phyloP scores from a whole-genome alignment of 1,139 yeast genomes.

The Suhomyces maxii region DNA sequence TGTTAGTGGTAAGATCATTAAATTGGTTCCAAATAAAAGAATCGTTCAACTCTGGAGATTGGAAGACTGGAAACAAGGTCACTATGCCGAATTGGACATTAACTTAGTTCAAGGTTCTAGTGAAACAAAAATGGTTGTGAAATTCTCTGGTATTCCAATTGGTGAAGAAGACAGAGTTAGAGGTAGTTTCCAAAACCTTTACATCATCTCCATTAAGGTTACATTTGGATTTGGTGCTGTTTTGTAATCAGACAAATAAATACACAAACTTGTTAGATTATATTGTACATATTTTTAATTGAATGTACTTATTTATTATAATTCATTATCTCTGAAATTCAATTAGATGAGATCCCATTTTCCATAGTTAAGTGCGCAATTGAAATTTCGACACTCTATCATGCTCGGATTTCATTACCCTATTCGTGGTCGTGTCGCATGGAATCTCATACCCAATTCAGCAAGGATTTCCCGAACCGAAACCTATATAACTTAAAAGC shows the following conservation, averaged over 20 bases:
- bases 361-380: background rate
- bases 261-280: background rate
- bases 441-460: slow-evolving; percentile 3
- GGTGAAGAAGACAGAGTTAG: slow-evolving; percentile 95
- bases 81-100: slow-evolving; percentile 68
- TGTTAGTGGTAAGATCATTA: slow-evolving; percentile 66
- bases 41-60: slow-evolving; percentile 85
- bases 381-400: background rate
- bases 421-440: slow-evolving; percentile 4
- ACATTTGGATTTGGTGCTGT: slow-evolving; percentile 96
- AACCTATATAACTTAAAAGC: background rate
- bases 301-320: too few species aligned
- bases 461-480: slow-evolving; percentile 2
- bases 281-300: background rate
- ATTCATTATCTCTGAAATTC: too few species aligned
- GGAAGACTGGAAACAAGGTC: slow-evolving; percentile 83
- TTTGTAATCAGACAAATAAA: slow-evolving; percentile 31
- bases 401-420: background rate
- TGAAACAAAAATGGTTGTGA: slow-evolving; percentile 79
- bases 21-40: slow-evolving; percentile 55
- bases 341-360: background rate
- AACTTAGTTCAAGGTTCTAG: slow-evolving; percentile 71
- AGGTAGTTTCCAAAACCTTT: slow-evolving; percentile 83
- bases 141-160: slow-evolving; percentile 87
- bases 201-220: slow-evolving; percentile 80